phyloP scores from a whole-genome alignment of 1,139 yeast genomes.

The Tardiomyces digboiensis region DNA sequence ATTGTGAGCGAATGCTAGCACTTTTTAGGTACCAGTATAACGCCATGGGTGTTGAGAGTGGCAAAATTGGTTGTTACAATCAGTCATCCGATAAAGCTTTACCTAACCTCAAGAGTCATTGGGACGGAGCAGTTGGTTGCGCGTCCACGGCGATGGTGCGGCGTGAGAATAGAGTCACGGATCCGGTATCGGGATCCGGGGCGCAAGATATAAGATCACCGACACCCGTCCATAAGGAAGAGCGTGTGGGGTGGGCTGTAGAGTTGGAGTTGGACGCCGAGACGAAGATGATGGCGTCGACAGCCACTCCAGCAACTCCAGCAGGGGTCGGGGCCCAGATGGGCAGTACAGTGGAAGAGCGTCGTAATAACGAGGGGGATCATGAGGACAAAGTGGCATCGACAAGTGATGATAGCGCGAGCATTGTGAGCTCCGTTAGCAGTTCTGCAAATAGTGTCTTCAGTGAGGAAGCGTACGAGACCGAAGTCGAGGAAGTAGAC shows the following conservation, averaged over 20 bases:
- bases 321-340: no score
- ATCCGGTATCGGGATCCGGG: background rate
- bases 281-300: background rate
- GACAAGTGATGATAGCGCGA: background rate
- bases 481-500: background rate
- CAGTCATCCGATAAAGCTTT: background rate
- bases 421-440: background rate
- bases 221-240: background rate
- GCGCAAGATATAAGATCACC: background rate
- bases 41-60: no score
- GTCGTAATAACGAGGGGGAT: background rate
- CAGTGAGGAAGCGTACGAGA: background rate
- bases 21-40: no score
- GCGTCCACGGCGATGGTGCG: background rate
- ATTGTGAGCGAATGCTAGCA: no score
- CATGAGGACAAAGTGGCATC: background rate
- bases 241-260: background rate
- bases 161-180: conserved; percentile 1
- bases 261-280: background rate
- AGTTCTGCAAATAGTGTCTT: background rate
- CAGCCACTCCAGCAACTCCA: no score
- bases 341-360: no score
- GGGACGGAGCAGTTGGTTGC: background rate
- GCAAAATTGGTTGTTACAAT: no score
- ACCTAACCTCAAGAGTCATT: background rate